Evolutionary conservation across 495 filamentous ascomycete species (phyloP), one percentile per base, ranked within the genome.

Genomic region (Echria macrotheca): DNA sequence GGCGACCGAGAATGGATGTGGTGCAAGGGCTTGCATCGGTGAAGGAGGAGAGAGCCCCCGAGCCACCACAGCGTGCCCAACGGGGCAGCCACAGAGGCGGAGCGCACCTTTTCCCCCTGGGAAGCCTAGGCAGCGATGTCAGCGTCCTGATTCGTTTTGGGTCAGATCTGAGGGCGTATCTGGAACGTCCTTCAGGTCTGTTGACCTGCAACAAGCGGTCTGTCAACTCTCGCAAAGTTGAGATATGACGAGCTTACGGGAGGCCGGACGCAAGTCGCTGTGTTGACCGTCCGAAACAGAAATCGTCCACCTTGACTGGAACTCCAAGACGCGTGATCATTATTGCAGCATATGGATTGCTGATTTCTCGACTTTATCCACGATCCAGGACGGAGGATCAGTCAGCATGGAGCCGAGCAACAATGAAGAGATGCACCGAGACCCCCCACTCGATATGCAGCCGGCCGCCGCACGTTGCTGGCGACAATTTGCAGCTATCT

Each of bases 281-380:
- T 21, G 22, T 21, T 31, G 7, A 31, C 38, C 24, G 38, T 21
- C 22, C 11, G 18, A 24, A 41, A 41, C 33, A 8, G 33, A 23
- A 41, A 41, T 44, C 32, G 10, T 44, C 25, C 42, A 28, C 14
- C 25, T 12, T 15, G 12, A 4, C 42, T 32, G 24, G 15, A 26
- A 44, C 24, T 8, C 10, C 24, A 26, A 44, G 42, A 26, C 42
- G 25, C 42, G 42, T 44, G 42, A 44, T 44, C 42, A 29, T 29
- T 44, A 44, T 44, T 44, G 42, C 38, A 22, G 38, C 22, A 32
- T 44, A 44, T 44, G 42, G 25, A 44, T 24, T 26, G 42, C 42
- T 44, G 25, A 44, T 32, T 44, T 41, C 38, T 24, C n/a, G 38
- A 41, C 18, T 41, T 44, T 44, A 44, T 15, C 42, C 42, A 44